Percentiles rank a stretch among this genome's conserved stretches.
Conservation (phyloP, 345 rosid species). For the Draba incana region DNA sequence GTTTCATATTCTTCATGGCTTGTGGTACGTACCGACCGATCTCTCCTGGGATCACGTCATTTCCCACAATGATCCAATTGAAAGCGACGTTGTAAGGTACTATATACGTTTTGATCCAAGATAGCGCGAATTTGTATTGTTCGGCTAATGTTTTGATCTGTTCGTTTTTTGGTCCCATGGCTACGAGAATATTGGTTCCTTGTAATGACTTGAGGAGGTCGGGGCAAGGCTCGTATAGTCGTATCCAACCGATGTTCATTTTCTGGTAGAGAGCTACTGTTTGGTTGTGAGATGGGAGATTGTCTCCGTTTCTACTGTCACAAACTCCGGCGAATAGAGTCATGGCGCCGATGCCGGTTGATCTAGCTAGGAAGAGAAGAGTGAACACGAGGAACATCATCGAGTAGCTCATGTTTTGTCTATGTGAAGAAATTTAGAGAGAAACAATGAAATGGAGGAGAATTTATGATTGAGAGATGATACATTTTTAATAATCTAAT, state of each 20-base stretch:
- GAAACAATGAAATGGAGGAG: too few species aligned
- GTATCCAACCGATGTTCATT: conserved; percentile 16
- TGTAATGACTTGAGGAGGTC: conserved; percentile 35
- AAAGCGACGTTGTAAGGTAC: conserved; percentile 33
- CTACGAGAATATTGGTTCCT: conserved; percentile 26
- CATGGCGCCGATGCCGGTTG: not conserved
- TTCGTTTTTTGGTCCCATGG: conserved; percentile 36
- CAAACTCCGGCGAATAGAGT: conserved; percentile 35
- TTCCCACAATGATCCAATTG: conserved; percentile 39
- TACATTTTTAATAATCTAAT: too few species aligned
- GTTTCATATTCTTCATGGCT: conserved; percentile 37
- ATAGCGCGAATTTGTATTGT: conserved; percentile 10
- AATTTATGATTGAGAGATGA: too few species aligned
- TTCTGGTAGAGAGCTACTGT: conserved; percentile 38
- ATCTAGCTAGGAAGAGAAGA: not conserved
- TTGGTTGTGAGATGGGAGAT: conserved; percentile 41
- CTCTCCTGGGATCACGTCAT: conserved; percentile 39
- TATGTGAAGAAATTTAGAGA: too few species aligned
- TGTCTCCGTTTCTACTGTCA: conserved; percentile 41
- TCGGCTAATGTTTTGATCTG: conserved; percentile 30
- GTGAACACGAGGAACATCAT: not conserved
- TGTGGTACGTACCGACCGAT: not conserved
- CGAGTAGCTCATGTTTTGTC: conserved; percentile 9
- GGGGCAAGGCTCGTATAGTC: conserved; percentile 39
- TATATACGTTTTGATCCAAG: conserved; percentile 34